Conservation (phyloP, 2,329 filamentous ascomycete genomes). For the Leptodontidium sp. region DNA sequence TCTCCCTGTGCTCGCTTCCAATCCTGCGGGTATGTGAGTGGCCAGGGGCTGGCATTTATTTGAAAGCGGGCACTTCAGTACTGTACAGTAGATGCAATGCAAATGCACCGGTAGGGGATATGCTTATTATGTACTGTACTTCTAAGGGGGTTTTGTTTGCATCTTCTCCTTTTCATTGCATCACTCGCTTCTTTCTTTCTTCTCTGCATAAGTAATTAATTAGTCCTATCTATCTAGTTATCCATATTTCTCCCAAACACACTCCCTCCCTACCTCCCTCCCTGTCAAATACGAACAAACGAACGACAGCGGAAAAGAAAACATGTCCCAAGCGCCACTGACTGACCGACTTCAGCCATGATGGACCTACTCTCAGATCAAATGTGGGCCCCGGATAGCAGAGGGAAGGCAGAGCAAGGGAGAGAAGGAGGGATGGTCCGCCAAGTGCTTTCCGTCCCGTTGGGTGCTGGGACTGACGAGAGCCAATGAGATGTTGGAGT, state of each 20-base stretch:
- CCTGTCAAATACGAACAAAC: conserved; percentile 8
- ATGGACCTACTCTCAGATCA: conserved; percentile 6
- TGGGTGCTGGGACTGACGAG: conserved; percentile 12
- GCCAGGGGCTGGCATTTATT: not conserved
- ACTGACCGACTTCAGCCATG: not conserved
- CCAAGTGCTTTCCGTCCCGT: conserved; percentile 29
- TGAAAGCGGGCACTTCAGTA: too few species aligned
- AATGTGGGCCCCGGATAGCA: not conserved
- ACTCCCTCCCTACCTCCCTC: not conserved
- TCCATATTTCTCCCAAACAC: not conserved
- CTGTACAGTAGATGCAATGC: too few species aligned
- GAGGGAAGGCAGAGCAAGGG: not conserved
- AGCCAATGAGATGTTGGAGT: conserved; percentile 25
- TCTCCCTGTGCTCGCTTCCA: conserved; percentile 21
- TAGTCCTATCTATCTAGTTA: too few species aligned
- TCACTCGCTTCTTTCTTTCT: not conserved
- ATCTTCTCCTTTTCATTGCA: conserved; percentile 9
- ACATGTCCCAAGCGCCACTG: too few species aligned
- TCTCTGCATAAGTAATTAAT: not conserved
- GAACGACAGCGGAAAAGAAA: too few species aligned
- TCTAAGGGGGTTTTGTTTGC: too few species aligned
- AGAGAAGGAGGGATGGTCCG: too few species aligned
- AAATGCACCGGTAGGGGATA: too few species aligned
- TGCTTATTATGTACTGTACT: not conserved
- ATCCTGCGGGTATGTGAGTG: conserved; percentile 5